These are phyloP conservation scores for Xylaria sp. DNA, from an alignment of 2,329 filamentous ascomycete genomes.

Conservation along the genomic window DNA sequence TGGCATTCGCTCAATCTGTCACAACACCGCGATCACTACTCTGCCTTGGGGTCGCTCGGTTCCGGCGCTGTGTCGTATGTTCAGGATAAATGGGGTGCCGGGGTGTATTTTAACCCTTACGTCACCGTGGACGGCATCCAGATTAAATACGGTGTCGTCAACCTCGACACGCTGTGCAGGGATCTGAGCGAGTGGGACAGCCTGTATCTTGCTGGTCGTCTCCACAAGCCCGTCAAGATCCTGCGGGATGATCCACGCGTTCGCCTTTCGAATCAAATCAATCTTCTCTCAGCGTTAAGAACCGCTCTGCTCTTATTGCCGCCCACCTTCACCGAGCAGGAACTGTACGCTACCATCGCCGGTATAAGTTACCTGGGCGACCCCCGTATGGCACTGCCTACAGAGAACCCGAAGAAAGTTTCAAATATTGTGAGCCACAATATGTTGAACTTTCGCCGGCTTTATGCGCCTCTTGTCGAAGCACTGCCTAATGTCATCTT, in stretches of 20 bases:
- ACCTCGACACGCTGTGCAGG: constrained; percentile 85
- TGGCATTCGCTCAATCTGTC: constrained; percentile 94
- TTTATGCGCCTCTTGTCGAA: constrained; percentile 90
- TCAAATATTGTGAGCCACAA: constrained; percentile 94
- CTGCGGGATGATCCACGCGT: constrained; percentile 92
- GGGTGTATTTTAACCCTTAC: constrained; percentile 97
- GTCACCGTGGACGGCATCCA: constrained; percentile 93
- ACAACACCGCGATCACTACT: constrained; percentile 94
- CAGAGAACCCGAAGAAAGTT: constrained; percentile 92
- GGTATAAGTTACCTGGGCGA: constrained; percentile 95
- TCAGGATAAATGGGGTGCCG: constrained; percentile 89
- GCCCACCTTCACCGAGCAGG: constrained; percentile 82
- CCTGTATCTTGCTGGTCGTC: constrained; percentile 91
- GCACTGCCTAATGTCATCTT: constrained; percentile 91
- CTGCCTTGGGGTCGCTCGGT: constrained; percentile 81
- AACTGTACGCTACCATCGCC: constrained; percentile 91
- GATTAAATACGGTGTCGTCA: constrained; percentile 98
- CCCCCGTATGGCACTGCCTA: constrained; percentile 90
- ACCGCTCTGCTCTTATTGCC: constrained; percentile 90
- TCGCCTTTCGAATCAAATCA: constrained; percentile 94
- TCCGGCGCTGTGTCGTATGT: constrained; percentile 86
- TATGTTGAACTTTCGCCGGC: constrained; percentile 86
- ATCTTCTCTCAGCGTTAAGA: constrained; percentile 89
- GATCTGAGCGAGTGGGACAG: constrained; percentile 94
- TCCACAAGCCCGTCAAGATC: constrained; percentile 97